Conservation (phyloP, 2,329 filamentous ascomycete species). For the Bipolaris zeicola region DNA sequence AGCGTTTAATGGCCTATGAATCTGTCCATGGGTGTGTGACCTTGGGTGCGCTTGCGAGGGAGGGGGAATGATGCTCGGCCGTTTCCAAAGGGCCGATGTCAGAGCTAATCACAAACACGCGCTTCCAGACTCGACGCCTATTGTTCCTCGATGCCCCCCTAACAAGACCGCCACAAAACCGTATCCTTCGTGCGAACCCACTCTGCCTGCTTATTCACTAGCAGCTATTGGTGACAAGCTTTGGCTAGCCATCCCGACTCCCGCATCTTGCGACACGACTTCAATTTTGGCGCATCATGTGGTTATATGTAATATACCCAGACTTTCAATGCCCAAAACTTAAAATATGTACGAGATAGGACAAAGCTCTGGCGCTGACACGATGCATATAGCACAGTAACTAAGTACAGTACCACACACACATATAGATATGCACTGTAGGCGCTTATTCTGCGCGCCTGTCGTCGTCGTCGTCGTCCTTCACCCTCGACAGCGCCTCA, state of each 20-base stretch:
- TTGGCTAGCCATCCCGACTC: not conserved
- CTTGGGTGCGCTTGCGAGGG: no score
- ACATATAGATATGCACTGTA: not conserved
- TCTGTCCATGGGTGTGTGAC: constrained; percentile 5
- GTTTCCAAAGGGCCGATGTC: not conserved
- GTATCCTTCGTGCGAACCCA: not conserved
- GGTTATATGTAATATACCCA: no score
- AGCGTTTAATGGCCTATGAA: not conserved
- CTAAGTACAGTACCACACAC: no score
- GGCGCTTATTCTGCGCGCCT: not conserved
- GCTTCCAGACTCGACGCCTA: constrained; percentile 1
- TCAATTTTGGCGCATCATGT: no score
- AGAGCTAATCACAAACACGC: not conserved
- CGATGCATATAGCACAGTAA: not conserved
- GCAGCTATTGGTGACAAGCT: not conserved
- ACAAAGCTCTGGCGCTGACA: not conserved
- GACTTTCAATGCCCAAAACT: no score
- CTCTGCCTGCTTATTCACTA: no score
- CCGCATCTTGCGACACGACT: not conserved
- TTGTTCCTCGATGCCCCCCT: not conserved
- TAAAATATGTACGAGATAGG: no score
- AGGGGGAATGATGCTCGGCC: not conserved
- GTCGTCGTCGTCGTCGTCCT: not conserved
- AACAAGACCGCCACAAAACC: not conserved
- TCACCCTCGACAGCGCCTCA: not conserved